Evolutionary conservation across 306 rosid species (phyloP).

Genomic region (Bauhinia variegata): DNA sequence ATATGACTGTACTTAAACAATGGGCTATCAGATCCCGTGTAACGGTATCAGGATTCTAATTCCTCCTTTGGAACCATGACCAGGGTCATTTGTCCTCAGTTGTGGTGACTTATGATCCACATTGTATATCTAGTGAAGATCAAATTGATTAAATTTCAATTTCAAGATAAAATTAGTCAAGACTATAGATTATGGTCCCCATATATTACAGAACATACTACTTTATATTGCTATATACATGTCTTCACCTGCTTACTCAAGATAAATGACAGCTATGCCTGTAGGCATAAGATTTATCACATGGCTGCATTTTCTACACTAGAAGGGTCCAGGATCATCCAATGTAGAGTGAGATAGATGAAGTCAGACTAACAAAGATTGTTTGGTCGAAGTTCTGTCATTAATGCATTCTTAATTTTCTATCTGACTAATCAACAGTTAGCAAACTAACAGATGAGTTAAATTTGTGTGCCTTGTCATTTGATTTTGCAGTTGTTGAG

Average conservation of each 20-base stretch:
- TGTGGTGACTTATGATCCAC: not conserved
- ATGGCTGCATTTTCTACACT: too few species aligned
- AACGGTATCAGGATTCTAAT: not conserved
- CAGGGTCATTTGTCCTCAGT: not conserved
- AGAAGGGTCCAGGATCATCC: too few species aligned
- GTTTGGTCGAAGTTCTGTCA: too few species aligned
- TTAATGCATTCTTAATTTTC: too few species aligned
- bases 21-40: conserved; percentile 17
- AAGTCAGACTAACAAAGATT: too few species aligned
- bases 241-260: not conserved
- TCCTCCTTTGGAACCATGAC: not conserved
- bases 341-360: too few species aligned
- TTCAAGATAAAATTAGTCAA: not conserved
- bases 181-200: not conserved
- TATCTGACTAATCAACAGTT: too few species aligned
- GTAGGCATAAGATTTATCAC: not conserved
- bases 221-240: not conserved
- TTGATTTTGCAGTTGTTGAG: conserved; percentile 79
- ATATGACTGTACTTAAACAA: not conserved
- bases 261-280: not conserved
- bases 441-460: too few species aligned
- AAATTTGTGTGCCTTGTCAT: conserved; percentile 33
- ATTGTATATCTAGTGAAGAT: not conserved
- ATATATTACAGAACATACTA: not conserved
- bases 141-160: not conserved